Evolutionary conservation across 1,284 basidiomycete genomes (phyloP).

Genomic region (Rhodotorula sp.): DNA sequence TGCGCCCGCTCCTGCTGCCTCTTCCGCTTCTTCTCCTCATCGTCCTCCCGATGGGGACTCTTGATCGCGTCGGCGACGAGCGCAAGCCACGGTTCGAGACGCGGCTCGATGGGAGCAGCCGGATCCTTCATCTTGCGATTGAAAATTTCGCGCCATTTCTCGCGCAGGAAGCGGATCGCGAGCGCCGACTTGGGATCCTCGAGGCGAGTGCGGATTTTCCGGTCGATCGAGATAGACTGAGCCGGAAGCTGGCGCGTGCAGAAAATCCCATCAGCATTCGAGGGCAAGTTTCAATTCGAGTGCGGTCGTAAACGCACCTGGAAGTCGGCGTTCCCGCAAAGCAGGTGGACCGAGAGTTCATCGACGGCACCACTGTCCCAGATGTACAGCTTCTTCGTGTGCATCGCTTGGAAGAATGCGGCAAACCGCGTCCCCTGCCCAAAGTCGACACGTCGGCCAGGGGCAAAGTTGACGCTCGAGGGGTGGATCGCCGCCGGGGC

Average conservation of each 20-base stretch:
- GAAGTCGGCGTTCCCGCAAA: conserved; percentile 90
- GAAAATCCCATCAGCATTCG: not conserved
- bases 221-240: conserved; percentile 72
- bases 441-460: conserved; percentile 62
- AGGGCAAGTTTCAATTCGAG: not conserved
- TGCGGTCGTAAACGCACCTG: conserved; percentile 51
- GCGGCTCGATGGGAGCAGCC: conserved; percentile 60
- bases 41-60: conserved; percentile 19
- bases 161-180: conserved; percentile 76
- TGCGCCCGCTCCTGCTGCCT: conserved; percentile 11
- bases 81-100: conserved; percentile 68
- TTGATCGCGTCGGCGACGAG: conserved; percentile 58
- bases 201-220: conserved; percentile 74
- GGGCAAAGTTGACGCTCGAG: conserved; percentile 79
- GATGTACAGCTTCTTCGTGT: conserved; percentile 88
- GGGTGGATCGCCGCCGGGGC: conserved; percentile 84
- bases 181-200: conserved; percentile 65
- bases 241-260: conserved; percentile 61
- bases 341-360: conserved; percentile 73
- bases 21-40: conserved; percentile 21
- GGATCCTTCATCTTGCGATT: conserved; percentile 56
- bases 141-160: conserved; percentile 63
- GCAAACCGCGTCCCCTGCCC: conserved; percentile 63
- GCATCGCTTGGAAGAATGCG: conserved; percentile 87
- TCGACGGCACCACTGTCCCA: conserved; percentile 93